Evolutionary conservation across 306 rosid species (phyloP).

Genomic region (Potentilla sterilis): DNA sequence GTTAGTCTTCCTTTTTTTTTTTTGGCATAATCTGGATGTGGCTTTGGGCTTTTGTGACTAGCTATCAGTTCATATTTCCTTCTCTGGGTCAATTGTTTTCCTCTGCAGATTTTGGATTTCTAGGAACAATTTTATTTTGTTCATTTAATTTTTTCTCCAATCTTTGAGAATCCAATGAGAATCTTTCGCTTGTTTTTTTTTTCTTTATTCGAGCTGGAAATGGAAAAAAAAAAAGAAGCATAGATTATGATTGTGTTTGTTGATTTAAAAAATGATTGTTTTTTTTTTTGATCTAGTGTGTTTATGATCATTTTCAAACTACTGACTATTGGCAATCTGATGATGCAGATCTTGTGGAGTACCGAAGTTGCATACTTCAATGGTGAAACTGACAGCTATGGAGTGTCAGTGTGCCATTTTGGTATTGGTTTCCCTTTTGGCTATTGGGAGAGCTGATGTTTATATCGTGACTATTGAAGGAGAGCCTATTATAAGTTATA

Average conservation of each 20-base stretch:
- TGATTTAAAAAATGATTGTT: neutral
- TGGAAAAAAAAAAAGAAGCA: neutral
- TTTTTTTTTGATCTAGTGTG: neutral
- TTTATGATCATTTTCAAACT: conserved; percentile 7
- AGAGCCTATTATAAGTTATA: conserved; percentile 88
- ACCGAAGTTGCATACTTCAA: conserved; percentile 32
- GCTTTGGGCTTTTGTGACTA: neutral
- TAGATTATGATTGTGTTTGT: neutral
- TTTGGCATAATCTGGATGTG: neutral
- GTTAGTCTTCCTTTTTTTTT: neutral
- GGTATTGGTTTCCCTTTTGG: conserved; percentile 36
- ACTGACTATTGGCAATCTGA: conserved; percentile 19
- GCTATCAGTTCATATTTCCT: neutral
- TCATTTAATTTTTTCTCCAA: neutral
- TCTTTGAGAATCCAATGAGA: neutral
- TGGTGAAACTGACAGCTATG: conserved; percentile 45
- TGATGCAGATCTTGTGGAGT: conserved; percentile 55
- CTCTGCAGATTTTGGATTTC: neutral
- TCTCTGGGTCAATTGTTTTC: neutral
- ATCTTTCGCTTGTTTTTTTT: neutral
- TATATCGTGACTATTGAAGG: conserved; percentile 86
- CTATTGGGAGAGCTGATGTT: conserved; percentile 59
- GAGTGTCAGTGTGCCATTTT: conserved; percentile 36
- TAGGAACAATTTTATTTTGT: no score
- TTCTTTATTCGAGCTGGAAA: neutral